Conservation (phyloP, 2,329 filamentous ascomycete genomes). For the Phyllosticta capitalensis region DNA sequence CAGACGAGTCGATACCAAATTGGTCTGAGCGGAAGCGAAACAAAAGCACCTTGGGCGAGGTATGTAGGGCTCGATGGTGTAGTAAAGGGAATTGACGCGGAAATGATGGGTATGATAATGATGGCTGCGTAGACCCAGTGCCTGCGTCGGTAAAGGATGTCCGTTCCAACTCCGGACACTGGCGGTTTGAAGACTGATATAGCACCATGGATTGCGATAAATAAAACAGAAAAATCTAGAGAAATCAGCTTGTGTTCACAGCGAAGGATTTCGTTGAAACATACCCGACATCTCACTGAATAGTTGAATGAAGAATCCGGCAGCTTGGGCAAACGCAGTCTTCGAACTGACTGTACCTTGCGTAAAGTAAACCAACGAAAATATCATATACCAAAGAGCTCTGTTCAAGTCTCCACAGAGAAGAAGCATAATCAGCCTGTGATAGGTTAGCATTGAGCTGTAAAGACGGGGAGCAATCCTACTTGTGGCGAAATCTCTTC, state of each 20-base stretch:
- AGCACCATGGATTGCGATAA: conserved; percentile 65
- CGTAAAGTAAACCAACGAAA: conserved; percentile 50
- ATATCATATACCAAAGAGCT: conserved; percentile 57
- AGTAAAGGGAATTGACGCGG: conserved; percentile 56
- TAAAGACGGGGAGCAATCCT: conserved; percentile 20
- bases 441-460: not conserved
- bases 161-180: conserved; percentile 31
- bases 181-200: conserved; percentile 58
- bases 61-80: conserved; percentile 45
- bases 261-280: conserved; percentile 14
- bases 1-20: conserved; percentile 61
- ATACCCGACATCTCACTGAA: conserved; percentile 56
- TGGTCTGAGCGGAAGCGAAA: conserved; percentile 57
- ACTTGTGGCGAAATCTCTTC: conserved; percentile 65
- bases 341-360: conserved; percentile 40
- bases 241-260: conserved; percentile 2
- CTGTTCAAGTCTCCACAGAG: conserved; percentile 65
- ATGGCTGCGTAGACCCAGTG: conserved; percentile 49
- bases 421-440: conserved; percentile 62
- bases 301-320: conserved; percentile 57
- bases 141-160: conserved; percentile 61
- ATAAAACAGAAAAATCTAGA: conserved; percentile 56
- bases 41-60: conserved; percentile 55
- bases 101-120: conserved; percentile 48
- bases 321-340: conserved; percentile 51